Percentiles rank a stretch among this genome's conserved stretches.
phyloP scores from a whole-genome alignment of 2,329 filamentous ascomycete species.

The Zymoseptoria ardabiliae region DNA sequence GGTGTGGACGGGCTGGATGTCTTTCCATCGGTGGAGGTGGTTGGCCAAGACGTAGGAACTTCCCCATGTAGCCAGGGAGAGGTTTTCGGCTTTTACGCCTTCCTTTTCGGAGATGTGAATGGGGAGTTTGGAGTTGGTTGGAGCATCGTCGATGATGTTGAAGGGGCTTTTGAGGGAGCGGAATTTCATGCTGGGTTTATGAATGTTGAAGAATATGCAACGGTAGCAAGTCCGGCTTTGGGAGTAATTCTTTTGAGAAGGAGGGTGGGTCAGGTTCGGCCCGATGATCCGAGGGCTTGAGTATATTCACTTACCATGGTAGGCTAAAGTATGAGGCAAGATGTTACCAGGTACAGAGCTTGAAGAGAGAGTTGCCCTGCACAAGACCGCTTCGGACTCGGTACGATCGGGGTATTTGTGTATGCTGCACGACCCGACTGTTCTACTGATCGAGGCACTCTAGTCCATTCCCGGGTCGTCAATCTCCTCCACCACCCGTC shows the following conservation, averaged over 20 bases:
- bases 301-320: background rate
- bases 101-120: conserved; percentile 18
- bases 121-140: conserved; percentile 1
- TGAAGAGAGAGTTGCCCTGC: background rate
- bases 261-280: background rate
- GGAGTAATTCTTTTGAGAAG: background rate
- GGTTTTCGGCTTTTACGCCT: conserved; percentile 27
- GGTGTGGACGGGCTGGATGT: conserved; percentile 7
- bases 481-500: conserved; percentile 41
- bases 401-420: background rate
- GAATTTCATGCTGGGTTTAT: conserved; percentile 3
- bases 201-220: background rate
- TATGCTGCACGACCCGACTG: background rate
- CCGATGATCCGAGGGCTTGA: background rate
- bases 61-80: conserved; percentile 35
- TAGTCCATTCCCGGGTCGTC: conserved; percentile 36
- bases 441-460: background rate
- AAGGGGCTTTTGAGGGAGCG: conserved; percentile 56
- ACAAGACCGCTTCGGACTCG: too few species aligned
- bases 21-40: conserved; percentile 28
- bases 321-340: background rate
- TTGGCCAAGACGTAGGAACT: conserved; percentile 32
- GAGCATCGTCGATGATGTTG: conserved; percentile 67
- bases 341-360: too few species aligned
- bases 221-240: background rate